Evolutionary conservation across 2,329 filamentous ascomycete genomes (phyloP).

Genomic region (Sarocladium brachiariae): DNA sequence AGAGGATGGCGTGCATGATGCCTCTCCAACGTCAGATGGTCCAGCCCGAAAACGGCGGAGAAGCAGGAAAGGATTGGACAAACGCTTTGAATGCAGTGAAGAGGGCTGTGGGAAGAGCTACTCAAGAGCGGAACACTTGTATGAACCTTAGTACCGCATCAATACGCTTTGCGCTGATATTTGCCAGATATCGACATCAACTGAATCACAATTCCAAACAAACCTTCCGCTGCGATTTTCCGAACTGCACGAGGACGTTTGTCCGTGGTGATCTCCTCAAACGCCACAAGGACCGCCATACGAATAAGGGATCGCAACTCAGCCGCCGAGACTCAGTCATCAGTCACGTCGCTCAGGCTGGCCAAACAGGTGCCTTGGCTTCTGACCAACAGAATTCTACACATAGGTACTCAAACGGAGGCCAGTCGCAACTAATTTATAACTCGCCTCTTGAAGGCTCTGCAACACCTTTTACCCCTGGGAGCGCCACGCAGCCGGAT

Average conservation of each 20-base stretch:
- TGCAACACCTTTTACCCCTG: background rate
- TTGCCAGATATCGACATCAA: conserved; percentile 71
- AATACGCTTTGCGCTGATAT: conserved; percentile 13
- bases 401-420: background rate
- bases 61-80: conserved; percentile 72
- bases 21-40: conserved; percentile 47
- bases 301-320: conserved; percentile 69
- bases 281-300: conserved; percentile 74
- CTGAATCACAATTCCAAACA: conserved; percentile 94
- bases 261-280: conserved; percentile 90
- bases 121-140: conserved; percentile 91
- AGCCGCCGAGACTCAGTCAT: conserved; percentile 59
- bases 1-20: conserved; percentile 29
- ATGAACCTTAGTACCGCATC: conserved; percentile 27
- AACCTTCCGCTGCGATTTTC: conserved; percentile 89
- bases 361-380: background rate
- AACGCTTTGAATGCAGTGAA: conserved; percentile 76
- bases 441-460: conserved; percentile 6
- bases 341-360: conserved; percentile 22
- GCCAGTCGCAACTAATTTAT: background rate
- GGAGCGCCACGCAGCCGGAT: background rate
- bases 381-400: background rate
- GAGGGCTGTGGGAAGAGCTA: conserved; percentile 93
- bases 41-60: conserved; percentile 56
- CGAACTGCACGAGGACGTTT: conserved; percentile 83